Conservation (phyloP, 2,329 filamentous ascomycete genomes). For the Corinectria fuckeliana region DNA sequence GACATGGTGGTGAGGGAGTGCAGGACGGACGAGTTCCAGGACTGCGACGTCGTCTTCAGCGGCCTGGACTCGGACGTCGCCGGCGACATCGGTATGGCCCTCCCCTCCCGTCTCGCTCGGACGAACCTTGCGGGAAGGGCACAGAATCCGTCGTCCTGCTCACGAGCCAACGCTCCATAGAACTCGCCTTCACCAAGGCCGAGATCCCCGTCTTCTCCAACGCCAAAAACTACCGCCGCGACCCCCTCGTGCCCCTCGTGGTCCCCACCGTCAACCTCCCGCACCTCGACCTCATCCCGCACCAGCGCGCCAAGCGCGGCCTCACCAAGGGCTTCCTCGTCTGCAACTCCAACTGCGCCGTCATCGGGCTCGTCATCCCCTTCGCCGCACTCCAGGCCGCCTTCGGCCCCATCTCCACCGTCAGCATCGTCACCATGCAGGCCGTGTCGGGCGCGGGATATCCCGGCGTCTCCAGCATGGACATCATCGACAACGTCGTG, state of each 20-base stretch:
- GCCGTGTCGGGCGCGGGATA: constrained; percentile 93
- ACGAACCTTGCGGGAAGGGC: background rate
- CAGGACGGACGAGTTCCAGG: constrained; percentile 78
- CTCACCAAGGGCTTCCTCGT: constrained; percentile 89
- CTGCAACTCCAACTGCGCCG: constrained; percentile 98
- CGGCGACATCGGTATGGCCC: constrained; percentile 79
- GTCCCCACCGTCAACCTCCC: constrained; percentile 93
- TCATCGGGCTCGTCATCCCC: constrained; percentile 94
- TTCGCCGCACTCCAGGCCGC: constrained; percentile 87
- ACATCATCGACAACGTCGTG: constrained; percentile 94
- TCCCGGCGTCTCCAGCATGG: constrained; percentile 90
- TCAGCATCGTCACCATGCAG: constrained; percentile 89
- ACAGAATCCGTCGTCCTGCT: constrained; percentile 6
- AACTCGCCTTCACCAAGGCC: constrained; percentile 88
- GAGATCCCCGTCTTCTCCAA: constrained; percentile 96
- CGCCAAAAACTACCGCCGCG: constrained; percentile 94
- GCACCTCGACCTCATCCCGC: constrained; percentile 87
- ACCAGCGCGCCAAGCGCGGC: constrained; percentile 76
- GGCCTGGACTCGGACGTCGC: constrained; percentile 93
- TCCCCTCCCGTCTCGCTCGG: background rate
- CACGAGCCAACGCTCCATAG: constrained; percentile 50
- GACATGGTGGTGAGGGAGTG: constrained; percentile 88
- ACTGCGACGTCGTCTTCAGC: constrained; percentile 93
- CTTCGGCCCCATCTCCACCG: constrained; percentile 81
- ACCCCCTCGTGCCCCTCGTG: constrained; percentile 89